Conservation (phyloP, 1,139 yeast genomes). For the Yamadazyma siamensis region DNA sequence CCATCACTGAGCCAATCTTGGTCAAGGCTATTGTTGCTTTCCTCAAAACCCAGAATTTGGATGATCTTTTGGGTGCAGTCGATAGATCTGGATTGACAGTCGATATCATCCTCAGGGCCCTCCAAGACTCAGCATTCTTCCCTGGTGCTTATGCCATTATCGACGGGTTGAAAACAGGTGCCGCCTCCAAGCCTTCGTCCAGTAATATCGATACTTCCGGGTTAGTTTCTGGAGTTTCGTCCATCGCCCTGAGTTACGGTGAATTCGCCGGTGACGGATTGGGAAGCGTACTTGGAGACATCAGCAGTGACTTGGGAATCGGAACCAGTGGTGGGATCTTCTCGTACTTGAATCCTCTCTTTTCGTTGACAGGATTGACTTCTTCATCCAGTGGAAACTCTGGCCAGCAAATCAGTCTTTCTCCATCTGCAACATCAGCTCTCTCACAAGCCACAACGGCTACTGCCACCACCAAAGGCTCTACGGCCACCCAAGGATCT, state of each 20-base stretch:
- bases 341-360: constrained; percentile 14
- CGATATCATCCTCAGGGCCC: constrained; percentile 22
- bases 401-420: constrained; percentile 9
- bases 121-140: constrained; percentile 25
- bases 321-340: constrained; percentile 15
- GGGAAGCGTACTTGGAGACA: constrained; percentile 9
- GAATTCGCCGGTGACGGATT: constrained; percentile 11
- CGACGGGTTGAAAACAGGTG: constrained; percentile 17
- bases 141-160: constrained; percentile 22
- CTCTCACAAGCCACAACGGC: constrained; percentile 5
- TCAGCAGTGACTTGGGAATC: constrained; percentile 12
- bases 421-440: constrained; percentile 10
- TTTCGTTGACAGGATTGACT: constrained; percentile 12
- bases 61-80: constrained; percentile 25
- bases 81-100: constrained; percentile 27
- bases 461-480: constrained; percentile 5
- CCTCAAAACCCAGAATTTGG: constrained; percentile 21
- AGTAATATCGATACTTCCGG: constrained; percentile 11
- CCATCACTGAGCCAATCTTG: constrained; percentile 16
- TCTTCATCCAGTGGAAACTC: constrained; percentile 6
- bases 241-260: constrained; percentile 8
- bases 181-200: constrained; percentile 13
- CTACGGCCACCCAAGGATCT: constrained; percentile 5
- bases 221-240: constrained; percentile 12
- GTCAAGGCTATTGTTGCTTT: constrained; percentile 24